Percentiles rank a stretch among this genome's conserved stretches.
phyloP scores from a whole-genome alignment of 768 basidiomycete species.

The Macrolepiota dolichaula region DNA sequence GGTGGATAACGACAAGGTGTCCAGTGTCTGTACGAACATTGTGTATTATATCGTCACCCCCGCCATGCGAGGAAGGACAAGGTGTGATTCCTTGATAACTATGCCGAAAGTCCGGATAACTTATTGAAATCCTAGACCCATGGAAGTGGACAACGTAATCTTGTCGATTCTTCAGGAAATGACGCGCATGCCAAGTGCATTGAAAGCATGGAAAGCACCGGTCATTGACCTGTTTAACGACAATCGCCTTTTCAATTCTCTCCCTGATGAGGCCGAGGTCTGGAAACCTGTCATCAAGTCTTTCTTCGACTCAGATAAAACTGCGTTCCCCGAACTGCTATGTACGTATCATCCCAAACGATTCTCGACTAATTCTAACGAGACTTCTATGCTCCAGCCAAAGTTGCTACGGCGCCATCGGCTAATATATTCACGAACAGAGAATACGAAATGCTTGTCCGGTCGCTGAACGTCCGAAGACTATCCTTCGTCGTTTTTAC shows the following conservation, averaged over 20 bases:
- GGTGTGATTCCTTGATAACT: conserved; percentile 37
- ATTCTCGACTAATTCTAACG: conserved; percentile 23
- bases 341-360: conserved; percentile 44
- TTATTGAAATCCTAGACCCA: conserved; percentile 42
- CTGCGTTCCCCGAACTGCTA: conserved; percentile 79
- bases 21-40: conserved; percentile 77
- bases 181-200: conserved; percentile 68
- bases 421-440: conserved; percentile 95
- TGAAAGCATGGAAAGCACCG: conserved; percentile 82
- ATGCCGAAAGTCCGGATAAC: neutral
- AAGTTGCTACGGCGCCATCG: conserved; percentile 81
- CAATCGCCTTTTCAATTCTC: conserved; percentile 80
- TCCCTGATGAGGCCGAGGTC: conserved; percentile 45
- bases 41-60: conserved; percentile 82
- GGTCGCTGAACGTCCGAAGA: conserved; percentile 83
- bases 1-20: conserved; percentile 80
- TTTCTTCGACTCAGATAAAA: conserved; percentile 83
- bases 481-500: conserved; percentile 84
- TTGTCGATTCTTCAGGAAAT: conserved; percentile 75
- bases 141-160: conserved; percentile 71
- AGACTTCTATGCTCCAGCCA: conserved; percentile 39
- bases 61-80: conserved; percentile 71
- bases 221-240: conserved; percentile 84
- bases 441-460: conserved; percentile 88
- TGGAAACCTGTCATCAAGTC: conserved; percentile 82